phyloP scores from a whole-genome alignment of 345 rosid genomes.

The Populus tremula region DNA sequence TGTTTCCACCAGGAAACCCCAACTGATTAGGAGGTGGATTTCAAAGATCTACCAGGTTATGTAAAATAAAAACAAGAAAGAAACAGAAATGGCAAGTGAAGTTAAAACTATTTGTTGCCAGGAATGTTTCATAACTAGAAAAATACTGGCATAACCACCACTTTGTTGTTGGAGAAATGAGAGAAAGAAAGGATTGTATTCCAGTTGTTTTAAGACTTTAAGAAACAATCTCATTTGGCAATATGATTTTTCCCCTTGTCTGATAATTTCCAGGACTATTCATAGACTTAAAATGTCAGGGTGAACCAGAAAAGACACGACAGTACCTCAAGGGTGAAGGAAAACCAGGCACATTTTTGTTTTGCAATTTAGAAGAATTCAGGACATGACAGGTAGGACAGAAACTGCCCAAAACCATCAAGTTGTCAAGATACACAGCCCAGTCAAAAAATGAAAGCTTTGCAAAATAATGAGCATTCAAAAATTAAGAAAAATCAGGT shows the following conservation, averaged over 20 bases:
- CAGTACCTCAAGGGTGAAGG: neutral
- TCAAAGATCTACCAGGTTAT: neutral
- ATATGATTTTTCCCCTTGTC: neutral
- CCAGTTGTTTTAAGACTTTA: neutral
- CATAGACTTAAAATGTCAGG: neutral
- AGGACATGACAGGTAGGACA: neutral
- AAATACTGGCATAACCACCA: slow-evolving; percentile 1
- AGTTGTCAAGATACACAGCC: neutral
- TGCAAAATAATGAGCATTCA: neutral
- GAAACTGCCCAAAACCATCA: neutral
- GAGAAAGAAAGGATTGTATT: neutral
- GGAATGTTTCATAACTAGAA: neutral
- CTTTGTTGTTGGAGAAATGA: neutral
- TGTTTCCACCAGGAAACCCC: slow-evolving; percentile 28
- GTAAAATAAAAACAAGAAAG: neutral
- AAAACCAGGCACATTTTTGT: neutral
- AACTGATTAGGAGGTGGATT: neutral
- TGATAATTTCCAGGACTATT: neutral
- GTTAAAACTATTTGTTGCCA: neutral
- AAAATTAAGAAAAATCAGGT: neutral
- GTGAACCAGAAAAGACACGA: neutral
- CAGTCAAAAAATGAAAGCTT: neutral
- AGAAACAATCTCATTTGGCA: neutral
- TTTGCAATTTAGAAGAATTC: neutral
- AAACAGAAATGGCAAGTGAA: neutral